These are phyloP conservation scores for Lyophyllum semitale DNA, from an alignment of 768 basidiomycete genomes.

Conservation along the genomic window DNA sequence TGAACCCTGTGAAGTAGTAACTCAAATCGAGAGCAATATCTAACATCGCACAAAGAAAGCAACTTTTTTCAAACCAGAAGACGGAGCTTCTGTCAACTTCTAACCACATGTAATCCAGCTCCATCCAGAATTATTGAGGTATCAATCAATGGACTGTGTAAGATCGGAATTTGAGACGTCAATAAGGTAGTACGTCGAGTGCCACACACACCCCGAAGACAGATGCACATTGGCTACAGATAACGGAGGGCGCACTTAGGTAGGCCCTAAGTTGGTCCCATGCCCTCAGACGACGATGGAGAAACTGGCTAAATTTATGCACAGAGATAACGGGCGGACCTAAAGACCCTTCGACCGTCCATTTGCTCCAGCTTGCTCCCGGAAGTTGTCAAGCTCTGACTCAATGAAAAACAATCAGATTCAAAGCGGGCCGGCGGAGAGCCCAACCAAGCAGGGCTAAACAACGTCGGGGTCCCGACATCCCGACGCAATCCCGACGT, in stretches of 20 bases:
- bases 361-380: background rate
- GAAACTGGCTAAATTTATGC: background rate
- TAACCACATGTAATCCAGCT: background rate
- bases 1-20: too few relatives aligned
- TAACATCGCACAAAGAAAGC: too few relatives aligned
- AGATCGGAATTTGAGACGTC: background rate
- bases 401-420: too few relatives aligned
- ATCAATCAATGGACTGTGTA: background rate
- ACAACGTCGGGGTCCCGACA: background rate
- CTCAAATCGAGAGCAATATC: too few relatives aligned
- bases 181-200: background rate
- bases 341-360: too few relatives aligned
- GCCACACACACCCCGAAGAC: background rate
- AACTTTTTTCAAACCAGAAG: too few relatives aligned
- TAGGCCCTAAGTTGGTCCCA: background rate
- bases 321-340: background rate
- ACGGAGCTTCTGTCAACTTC: background rate
- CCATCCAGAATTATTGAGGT: background rate
- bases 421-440: background rate
- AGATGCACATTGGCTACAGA: background rate
- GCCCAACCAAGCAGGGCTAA: background rate
- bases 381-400: background rate
- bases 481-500: background rate
- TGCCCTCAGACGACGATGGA: background rate
- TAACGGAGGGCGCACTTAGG: background rate